Evolutionary conservation across 2,329 filamentous ascomycete genomes (phyloP), one percentile per base, ranked within the genome.

Genomic region (Aspergillus ustus): DNA sequence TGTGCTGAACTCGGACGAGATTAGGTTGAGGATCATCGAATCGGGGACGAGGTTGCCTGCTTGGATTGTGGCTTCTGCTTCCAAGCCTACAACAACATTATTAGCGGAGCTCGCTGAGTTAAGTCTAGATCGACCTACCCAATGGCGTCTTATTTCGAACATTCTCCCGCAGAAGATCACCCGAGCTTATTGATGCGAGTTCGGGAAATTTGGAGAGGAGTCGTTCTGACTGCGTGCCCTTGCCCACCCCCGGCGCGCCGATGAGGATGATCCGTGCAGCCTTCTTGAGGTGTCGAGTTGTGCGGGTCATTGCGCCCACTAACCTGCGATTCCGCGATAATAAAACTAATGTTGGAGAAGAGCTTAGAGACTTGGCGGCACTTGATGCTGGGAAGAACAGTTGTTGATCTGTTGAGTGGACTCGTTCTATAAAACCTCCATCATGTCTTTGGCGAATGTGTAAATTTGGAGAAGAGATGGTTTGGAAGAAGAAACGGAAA

Each of bases 231-330:
- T 99, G 95, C 3, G 95, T 99, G 65, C 94, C 95, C 78, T 99
- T 99, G 65, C 95, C 95, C 60, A 97, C 95, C 61, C 93, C 93
- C n/a, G 95, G 95, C 56, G 94, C 93, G 70, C 95, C 95, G 70
- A 99, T 87, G 68, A 99, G 87, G 74, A 99, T 98, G 66, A 98
- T 89, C 65, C 95, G 91, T 58, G 95, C 95, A 61, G 95, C 94
- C 80, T 85, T 89, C 67, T 84, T 85, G 73, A 96, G 86, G 80
- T 87, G 78, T 69, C 76, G 80, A 29, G 72, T 73, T n/a, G 69
- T 65, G 55, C 70, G 70, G 52, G 73, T 70, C 73, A 77, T 77
- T 60, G 59, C 58, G 48, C 37, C 8, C 8, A 44, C 37, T 20
- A 19, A 19, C 17, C 29, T 51, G n/a, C 37, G 7, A 7, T 61